These are phyloP conservation scores for Globisporangium cederbergense DNA, from an alignment of 352 stramenopile species.

Conservation along the genomic window DNA sequence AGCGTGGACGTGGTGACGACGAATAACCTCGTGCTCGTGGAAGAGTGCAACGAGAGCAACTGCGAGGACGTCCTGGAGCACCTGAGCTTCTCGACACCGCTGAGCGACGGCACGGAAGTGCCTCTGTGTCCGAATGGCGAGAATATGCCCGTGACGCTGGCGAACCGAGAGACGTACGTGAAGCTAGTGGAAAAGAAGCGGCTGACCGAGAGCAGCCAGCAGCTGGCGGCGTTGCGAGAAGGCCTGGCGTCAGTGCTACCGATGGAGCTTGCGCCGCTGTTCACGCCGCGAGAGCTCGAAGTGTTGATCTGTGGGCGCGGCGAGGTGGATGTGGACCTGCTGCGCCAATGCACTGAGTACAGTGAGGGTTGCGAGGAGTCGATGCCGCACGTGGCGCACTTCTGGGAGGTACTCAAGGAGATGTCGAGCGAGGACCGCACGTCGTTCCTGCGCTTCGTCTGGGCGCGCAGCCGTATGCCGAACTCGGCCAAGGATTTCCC, in stretches of 20 bases:
- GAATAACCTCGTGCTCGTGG: constrained; percentile 65
- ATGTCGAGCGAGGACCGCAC: constrained; percentile 95
- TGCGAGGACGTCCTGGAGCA: constrained; percentile 61
- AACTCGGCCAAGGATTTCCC: constrained; percentile 96
- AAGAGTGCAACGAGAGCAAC: constrained; percentile 40
- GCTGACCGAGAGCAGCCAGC: constrained; percentile 76
- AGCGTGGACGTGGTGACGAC: constrained; percentile 70
- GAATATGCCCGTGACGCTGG: constrained; percentile 58
- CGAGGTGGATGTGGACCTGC: constrained; percentile 96
- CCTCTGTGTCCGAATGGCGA: constrained; percentile 64
- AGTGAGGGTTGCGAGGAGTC: constrained; percentile 91
- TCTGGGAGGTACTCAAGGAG: constrained; percentile 96
- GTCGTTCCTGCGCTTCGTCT: constrained; percentile 97
- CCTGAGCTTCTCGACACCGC: constrained; percentile 69
- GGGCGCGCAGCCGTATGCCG: constrained; percentile 95
- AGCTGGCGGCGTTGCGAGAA: constrained; percentile 72
- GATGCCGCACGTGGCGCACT: constrained; percentile 89
- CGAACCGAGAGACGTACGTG: constrained; percentile 60
- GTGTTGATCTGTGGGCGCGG: constrained; percentile 94
- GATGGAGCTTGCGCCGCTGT: constrained; percentile 94
- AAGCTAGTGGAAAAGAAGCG: constrained; percentile 65
- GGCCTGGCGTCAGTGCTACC: constrained; percentile 94
- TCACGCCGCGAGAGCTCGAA: constrained; percentile 95
- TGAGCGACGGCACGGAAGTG: constrained; percentile 81
- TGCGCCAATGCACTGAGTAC: constrained; percentile 96